Conservation (phyloP, 345 rosid genomes). For the Physaria fendleri region DNA sequence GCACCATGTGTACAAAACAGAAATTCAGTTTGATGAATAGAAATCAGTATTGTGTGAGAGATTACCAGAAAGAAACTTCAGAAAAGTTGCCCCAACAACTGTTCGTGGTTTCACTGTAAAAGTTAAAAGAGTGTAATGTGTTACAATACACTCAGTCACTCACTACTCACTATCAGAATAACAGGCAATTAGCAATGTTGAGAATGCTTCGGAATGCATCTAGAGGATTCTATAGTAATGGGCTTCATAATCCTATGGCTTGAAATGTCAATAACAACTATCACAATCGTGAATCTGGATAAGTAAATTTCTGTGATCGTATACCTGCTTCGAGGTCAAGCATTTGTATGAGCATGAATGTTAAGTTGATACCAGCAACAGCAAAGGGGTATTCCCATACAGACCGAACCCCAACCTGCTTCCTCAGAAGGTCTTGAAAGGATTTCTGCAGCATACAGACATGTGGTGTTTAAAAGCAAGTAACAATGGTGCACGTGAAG, state of each 20-base stretch:
- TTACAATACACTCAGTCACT: not conserved
- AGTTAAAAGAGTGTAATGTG: constrained; percentile 16
- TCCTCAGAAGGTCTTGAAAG: constrained; percentile 84
- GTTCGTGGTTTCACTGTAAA: constrained; percentile 82
- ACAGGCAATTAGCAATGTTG: not conserved
- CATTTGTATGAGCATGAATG: constrained; percentile 99
- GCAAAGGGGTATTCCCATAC: constrained; percentile 99
- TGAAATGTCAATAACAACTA: not conserved
- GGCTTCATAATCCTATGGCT: not conserved
- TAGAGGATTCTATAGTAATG: not conserved
- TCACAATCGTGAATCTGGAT: not conserved
- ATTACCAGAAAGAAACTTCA: constrained; percentile 88
- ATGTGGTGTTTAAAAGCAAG: not conserved
- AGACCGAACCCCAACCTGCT: constrained; percentile 87
- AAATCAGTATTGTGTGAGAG: not conserved
- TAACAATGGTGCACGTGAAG: not conserved
- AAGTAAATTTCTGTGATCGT: not conserved
- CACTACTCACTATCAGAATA: not conserved
- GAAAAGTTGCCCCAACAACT: constrained; percentile 72
- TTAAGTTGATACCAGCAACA: constrained; percentile 96
- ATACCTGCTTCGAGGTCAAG: constrained; percentile 99
- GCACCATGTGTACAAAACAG: not conserved
- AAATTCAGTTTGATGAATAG: not conserved
- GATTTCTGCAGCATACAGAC: constrained; percentile 52
- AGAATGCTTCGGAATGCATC: not conserved